Evolutionary conservation across 345 rosid genomes (phyloP), one percentile per base, ranked within the genome.

Genomic region (Schrenkiella parvula): DNA sequence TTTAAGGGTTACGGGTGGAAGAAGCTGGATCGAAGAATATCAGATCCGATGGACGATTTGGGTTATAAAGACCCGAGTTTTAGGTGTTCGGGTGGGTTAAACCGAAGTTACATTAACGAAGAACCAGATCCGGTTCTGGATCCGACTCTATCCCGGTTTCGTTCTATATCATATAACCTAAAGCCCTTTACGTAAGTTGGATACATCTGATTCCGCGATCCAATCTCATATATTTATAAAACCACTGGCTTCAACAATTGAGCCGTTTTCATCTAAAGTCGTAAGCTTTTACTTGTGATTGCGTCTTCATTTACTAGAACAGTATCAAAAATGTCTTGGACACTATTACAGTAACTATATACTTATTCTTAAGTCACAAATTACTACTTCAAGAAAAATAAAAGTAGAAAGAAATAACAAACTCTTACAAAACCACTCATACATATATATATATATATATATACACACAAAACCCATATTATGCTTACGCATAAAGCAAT

Each of bases 1-100:
- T 68, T 60, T 62, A 63, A 73, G 72, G 76, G 71, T 68, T 66
- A 26, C 71, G 76, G 79, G 72, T 68, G 61, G 71, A 67, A 50
- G 78, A 66, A 66, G 68, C 66, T 58, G 78, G 78, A 74, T 74
- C 78, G 72, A 48, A 38, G 72, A 47, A 13, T 54, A 57, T 26
- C 72, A 58, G 72, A 66, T 74, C 78, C 78, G 72, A 19, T 74
- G 28, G 22, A 22, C 3, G 47, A 11, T 60, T 60, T 74, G 68
- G 73, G 63, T 74, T 56, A 10, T 66, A 14, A 59, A 50, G 67
- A 67, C 61, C 78, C 68, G 73, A 22, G 1, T 38, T 70, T 59
- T 38, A 29, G 38, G 73, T 50, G 18, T 35, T 21, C 47, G 73
- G 78, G 72, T 59, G 68, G 63, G 79, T 75, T 52, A 5, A 60